A percentile compares a stretch with the other conserved stretches of the same genome.
phyloP scores from a whole-genome alignment of 1,284 basidiomycete genomes.

The Fereydounia khargensis region DNA sequence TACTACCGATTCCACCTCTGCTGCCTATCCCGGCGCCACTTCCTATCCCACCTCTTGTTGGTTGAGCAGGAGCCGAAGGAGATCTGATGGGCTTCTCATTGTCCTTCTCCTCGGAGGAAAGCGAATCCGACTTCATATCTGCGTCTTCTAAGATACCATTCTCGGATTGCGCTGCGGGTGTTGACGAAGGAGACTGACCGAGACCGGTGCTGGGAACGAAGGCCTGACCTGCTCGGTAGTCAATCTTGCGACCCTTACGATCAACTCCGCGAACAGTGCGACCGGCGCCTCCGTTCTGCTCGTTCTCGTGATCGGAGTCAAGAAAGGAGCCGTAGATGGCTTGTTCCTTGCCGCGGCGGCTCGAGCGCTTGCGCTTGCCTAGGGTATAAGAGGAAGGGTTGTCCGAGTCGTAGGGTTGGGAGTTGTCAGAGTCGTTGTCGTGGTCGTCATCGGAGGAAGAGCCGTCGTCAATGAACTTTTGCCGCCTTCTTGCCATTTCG shows the following conservation, averaged over 20 bases:
- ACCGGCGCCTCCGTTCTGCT: constrained; percentile 4
- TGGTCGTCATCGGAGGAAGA: constrained; percentile 25
- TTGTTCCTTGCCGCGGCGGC: constrained; percentile 19
- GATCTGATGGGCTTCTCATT: no score
- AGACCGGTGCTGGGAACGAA: constrained; percentile 12
- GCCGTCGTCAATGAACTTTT: constrained; percentile 19
- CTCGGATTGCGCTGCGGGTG: neutral
- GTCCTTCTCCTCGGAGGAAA: neutral
- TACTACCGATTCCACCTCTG: no score
- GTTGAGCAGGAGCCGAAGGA: no score
- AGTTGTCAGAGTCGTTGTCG: constrained; percentile 59
- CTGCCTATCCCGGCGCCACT: no score
- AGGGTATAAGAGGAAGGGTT: constrained; percentile 7
- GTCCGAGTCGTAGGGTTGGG: constrained; percentile 58
- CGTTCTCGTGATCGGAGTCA: constrained; percentile 67
- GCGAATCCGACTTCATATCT: neutral
- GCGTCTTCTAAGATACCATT: neutral
- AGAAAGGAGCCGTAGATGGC: constrained; percentile 77
- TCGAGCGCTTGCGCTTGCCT: constrained; percentile 14
- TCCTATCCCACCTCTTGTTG: no score
- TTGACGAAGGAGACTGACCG: neutral
- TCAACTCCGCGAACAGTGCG: constrained; percentile 12
- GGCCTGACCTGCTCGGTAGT: constrained; percentile 17
- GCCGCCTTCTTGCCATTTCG: constrained; percentile 51
- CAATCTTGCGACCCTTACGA: constrained; percentile 10